Percentiles rank a stretch among this genome's conserved stretches.
These are phyloP conservation scores for Samsoniella hepiali DNA, from an alignment of 2,329 filamentous ascomycete genomes.

Conservation along the genomic window DNA sequence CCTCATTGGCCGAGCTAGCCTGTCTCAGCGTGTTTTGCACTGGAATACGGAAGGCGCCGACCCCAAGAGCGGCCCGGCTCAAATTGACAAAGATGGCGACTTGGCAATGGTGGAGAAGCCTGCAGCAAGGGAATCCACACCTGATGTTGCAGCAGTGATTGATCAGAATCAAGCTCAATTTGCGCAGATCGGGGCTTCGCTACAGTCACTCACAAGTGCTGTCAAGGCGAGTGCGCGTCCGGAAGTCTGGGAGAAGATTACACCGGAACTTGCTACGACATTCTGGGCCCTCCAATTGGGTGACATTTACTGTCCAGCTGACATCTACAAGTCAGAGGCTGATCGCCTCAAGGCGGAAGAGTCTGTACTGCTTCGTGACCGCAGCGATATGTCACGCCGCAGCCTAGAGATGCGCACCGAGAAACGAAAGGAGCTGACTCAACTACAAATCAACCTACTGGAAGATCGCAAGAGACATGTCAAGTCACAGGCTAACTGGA, in stretches of 20 bases:
- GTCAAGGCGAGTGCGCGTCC: constrained; percentile 60
- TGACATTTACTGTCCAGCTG: constrained; percentile 73
- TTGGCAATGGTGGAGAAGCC: constrained; percentile 44
- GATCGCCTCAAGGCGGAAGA: constrained; percentile 65
- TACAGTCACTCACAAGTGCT: constrained; percentile 70
- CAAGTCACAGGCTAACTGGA: constrained; percentile 63
- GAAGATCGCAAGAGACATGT: constrained; percentile 71
- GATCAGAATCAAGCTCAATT: constrained; percentile 28
- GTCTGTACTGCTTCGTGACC: constrained; percentile 64
- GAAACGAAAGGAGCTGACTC: constrained; percentile 65
- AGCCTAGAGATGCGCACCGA: constrained; percentile 62
- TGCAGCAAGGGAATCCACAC: constrained; percentile 27
- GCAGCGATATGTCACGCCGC: constrained; percentile 67
- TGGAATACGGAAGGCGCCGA: constrained; percentile 39
- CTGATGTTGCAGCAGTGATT: constrained; percentile 27
- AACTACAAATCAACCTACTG: constrained; percentile 66
- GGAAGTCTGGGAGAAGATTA: constrained; percentile 66
- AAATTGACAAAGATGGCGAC: constrained; percentile 56
- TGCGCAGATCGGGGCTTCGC: constrained; percentile 33
- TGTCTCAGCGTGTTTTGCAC: constrained; percentile 61
- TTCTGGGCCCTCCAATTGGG: constrained; percentile 90
- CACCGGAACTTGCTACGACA: constrained; percentile 76
- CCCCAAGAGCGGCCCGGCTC: constrained; percentile 29
- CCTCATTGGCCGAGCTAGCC: constrained; percentile 71
- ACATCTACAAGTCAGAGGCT: constrained; percentile 75